Base-by-base conservation (phyloP, 306 rosid genomes). In the Ormosia emarginata region DNA sequence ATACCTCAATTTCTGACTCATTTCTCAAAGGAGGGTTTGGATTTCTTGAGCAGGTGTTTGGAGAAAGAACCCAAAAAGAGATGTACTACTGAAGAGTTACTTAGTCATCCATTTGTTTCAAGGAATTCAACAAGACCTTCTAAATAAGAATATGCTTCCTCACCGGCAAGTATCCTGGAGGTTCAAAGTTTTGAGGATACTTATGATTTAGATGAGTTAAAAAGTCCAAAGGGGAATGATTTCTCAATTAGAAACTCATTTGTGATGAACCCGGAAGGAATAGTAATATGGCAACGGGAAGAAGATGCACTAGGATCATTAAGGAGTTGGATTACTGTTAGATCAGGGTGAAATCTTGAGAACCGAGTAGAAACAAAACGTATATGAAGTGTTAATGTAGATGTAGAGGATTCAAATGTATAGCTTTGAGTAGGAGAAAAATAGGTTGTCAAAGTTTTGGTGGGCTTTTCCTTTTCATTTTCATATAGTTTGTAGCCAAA, bases 81-180 rank as follows among this genome's bases (percentile, higher is more conserved):
- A 80, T 75, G 81, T 81, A 87, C 68, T 0, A 67, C 82, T 34
- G 75, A 80, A 8, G 57, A 87, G 9, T 81, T 88, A 14, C 92
- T 90, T n/a, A n/a, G 11, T 67, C 97, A 90, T 75, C 91, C 94
- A 3, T 92, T 91, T 87, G 65, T 86, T 39, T 85, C 87, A 4
- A 55, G 86, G 50, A 75, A 57, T 36, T 53, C 83, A 6, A 69
- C 33, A 30, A 30, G n/a, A 11, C n/a, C 39, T 47, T 47, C 82
- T 7, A 72, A 53, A 1, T 14, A 74, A 24, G 57, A 73, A 3
- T 30, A 0, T 41, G 69, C 82, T 47, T 53, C 8, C 70, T 91
- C 96, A 9, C 93, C 92, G 0, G 46, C 90, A 8, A 82, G 92
- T 85, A 87, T 89, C 7, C 79, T 88, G 14, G 91, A 84, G 41